Conservation (phyloP, 2,329 filamentous ascomycete genomes). For the Alternaria triticimaculans region DNA sequence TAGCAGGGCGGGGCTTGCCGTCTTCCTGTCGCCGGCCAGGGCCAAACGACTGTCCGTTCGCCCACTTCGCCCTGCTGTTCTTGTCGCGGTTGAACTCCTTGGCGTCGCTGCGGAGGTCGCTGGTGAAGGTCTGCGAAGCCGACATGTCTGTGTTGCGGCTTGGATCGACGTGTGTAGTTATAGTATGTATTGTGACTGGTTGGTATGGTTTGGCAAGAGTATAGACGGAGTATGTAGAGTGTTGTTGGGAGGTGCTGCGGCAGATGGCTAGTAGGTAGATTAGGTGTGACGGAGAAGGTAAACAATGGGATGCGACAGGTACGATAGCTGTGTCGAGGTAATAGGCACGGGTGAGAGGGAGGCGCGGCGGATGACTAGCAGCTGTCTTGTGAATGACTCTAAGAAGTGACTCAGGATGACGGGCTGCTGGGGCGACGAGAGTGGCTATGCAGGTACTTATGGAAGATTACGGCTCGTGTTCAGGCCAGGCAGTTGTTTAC, state of each 20-base stretch:
- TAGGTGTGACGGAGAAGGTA: constrained; percentile 18
- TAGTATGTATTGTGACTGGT: neutral
- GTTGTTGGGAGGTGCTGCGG: neutral
- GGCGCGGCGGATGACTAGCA: constrained; percentile 40
- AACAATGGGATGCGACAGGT: constrained; percentile 12
- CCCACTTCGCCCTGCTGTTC: constrained; percentile 60
- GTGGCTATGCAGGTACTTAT: constrained; percentile 39
- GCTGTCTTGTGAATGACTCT: constrained; percentile 46
- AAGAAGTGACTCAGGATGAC: constrained; percentile 41
- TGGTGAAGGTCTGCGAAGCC: constrained; percentile 55
- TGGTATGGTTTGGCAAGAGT: neutral
- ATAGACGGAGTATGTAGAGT: neutral
- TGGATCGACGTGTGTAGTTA: constrained; percentile 10
- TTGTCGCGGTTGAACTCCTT: constrained; percentile 61
- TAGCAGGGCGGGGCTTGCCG: constrained; percentile 46
- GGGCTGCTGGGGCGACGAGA: constrained; percentile 24
- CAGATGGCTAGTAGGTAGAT: constrained; percentile 22
- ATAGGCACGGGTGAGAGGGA: constrained; percentile 32
- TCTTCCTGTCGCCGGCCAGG: constrained; percentile 48
- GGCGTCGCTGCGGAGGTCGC: constrained; percentile 62
- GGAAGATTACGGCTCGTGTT: constrained; percentile 23
- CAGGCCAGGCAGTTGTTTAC: constrained; percentile 26
- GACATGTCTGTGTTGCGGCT: constrained; percentile 46
- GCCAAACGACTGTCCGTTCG: constrained; percentile 51
- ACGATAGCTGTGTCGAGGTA: constrained; percentile 23